phyloP scores from a whole-genome alignment of 139 green algal species.

The Tetradesmus obliquus region DNA sequence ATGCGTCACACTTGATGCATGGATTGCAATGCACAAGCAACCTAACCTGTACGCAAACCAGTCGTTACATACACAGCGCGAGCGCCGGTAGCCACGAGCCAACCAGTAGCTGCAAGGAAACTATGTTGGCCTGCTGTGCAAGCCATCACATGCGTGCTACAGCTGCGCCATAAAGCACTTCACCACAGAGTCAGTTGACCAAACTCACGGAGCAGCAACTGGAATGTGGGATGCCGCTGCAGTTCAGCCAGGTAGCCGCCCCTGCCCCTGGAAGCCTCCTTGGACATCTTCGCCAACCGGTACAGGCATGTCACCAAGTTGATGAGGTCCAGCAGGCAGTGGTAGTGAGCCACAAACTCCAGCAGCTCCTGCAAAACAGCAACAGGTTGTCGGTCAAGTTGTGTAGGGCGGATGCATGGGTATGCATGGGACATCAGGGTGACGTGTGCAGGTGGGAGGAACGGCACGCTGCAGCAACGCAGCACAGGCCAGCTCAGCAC shows the following conservation, averaged over 20 bases:
- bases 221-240: conserved; percentile 49
- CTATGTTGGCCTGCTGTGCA: background rate
- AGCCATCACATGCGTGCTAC: background rate
- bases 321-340: conserved; percentile 60
- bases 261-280: conserved; percentile 35
- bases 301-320: conserved; percentile 72
- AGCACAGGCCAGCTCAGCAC: background rate
- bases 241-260: conserved; percentile 55
- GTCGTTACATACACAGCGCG: too few relatives aligned
- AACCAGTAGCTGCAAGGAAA: background rate
- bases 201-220: conserved; percentile 63
- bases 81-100: too few relatives aligned
- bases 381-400: background rate
- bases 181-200: background rate
- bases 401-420: background rate
- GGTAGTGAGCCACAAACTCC: conserved; percentile 51
- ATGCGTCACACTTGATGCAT: too few relatives aligned
- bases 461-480: background rate
- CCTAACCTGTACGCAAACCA: too few relatives aligned
- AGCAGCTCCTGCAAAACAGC: conserved; percentile 55
- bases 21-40: background rate
- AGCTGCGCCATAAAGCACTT: background rate
- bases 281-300: conserved; percentile 65
- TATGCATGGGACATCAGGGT: background rate
- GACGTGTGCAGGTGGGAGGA: too few relatives aligned